Evolutionary conservation across 352 stramenopile genomes (phyloP), one percentile per base, ranked within the genome.

Genomic region (Phytophthora cactorum): DNA sequence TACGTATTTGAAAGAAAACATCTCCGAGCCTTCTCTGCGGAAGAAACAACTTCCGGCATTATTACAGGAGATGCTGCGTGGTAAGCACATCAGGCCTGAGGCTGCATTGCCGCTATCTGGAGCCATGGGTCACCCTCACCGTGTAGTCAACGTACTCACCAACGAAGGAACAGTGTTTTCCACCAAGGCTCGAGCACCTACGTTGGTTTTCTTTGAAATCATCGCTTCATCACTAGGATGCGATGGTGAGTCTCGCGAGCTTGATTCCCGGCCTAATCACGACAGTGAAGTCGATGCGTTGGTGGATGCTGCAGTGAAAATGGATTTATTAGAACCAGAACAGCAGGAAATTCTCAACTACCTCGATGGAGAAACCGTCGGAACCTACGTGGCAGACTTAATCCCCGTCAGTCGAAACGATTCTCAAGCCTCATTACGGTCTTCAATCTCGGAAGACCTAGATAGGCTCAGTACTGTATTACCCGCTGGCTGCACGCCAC

Each of bases 151-250:
- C 49, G 75, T 88, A 14, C 54, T 88, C 15, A 75, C 63, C 3
- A 55, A 81, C 32, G 84, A 93, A 77, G 83, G 82, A 17, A 89
- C 82, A 5, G 84, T 92, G 14, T 92, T 92, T 47, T 89, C 80
- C 5, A 92, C 84, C 4, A 91, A 91, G 46, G 82, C 68, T 28
- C 80, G 84, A 27, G 82, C 84, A 0, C 84, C 84, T 9, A 91
- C 78, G 12, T 51, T 91, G n/a, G 71, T 92, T 43, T 84, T 82
- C 51, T 91, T 89, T 66, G 84, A 92, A 54, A 66, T 88, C 17
- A 74, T 85, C 25, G 27, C 55, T 17, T 84, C 76, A 8, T 63
- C 71, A 59, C 59, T 68, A 45, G 50, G 27, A 54, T 43, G 34
- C 22, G 38, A 62, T 45, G 51, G 36, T 45, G n/a, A 59, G 8